These are phyloP conservation scores for Fusarium veterinarium DNA, from an alignment of 2,329 filamentous ascomycete species.

Conservation along the genomic window DNA sequence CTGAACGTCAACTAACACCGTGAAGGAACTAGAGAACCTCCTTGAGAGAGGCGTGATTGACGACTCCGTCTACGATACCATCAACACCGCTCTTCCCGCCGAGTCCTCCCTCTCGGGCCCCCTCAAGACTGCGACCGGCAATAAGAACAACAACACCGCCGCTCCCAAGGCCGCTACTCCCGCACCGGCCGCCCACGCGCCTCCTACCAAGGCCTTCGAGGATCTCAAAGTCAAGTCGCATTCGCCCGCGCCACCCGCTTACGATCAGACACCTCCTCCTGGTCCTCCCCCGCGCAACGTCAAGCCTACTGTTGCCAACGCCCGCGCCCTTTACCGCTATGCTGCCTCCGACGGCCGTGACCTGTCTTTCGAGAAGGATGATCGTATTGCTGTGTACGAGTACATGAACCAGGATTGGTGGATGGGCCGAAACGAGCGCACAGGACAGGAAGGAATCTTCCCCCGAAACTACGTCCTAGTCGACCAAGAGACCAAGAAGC, in stretches of 20 bases:
- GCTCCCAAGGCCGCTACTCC: slow-evolving; percentile 45
- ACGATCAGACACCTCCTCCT: slow-evolving; percentile 60
- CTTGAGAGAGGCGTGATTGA: slow-evolving; percentile 84
- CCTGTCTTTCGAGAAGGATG: slow-evolving; percentile 82
- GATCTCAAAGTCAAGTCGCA: slow-evolving; percentile 53
- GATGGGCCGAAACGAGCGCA: slow-evolving; percentile 87
- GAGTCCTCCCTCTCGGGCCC: slow-evolving; percentile 70
- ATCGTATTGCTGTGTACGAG: slow-evolving; percentile 82
- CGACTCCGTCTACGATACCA: slow-evolving; percentile 78
- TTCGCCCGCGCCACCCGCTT: slow-evolving; percentile 61
- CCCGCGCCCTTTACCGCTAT: slow-evolving; percentile 87
- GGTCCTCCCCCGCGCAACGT: slow-evolving; percentile 55
- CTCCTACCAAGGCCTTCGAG: slow-evolving; percentile 55
- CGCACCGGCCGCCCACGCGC: slow-evolving; percentile 47
- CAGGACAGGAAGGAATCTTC: slow-evolving; percentile 90
- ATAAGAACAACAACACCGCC: slow-evolving; percentile 48
- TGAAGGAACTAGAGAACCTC: slow-evolving; percentile 89
- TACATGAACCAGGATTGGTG: slow-evolving; percentile 99
- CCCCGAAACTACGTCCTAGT: slow-evolving; percentile 88
- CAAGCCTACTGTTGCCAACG: slow-evolving; percentile 75
- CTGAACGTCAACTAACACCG: slow-evolving; percentile 10
- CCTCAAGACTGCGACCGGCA: slow-evolving; percentile 54
- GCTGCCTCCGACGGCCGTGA: slow-evolving; percentile 83
- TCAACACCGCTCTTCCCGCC: slow-evolving; percentile 78
- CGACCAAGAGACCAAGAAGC: slow-evolving; percentile 68